A percentile compares a stretch with the other conserved stretches of the same genome.
phyloP scores from a whole-genome alignment of 2,329 filamentous ascomycete species.

The Talaromyces sp. region DNA sequence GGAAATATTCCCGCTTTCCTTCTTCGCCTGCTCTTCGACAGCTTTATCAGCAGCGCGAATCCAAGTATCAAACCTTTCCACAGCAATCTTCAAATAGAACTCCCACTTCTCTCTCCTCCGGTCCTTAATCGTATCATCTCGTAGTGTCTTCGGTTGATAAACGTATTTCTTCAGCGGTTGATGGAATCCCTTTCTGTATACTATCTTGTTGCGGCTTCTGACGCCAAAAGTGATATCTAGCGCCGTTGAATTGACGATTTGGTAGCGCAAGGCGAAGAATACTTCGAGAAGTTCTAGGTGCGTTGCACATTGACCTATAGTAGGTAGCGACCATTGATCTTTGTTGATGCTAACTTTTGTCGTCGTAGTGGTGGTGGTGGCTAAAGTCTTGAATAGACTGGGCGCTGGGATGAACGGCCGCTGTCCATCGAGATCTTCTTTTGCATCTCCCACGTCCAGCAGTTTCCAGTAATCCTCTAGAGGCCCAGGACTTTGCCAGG shows the following conservation, averaged over 20 bases:
- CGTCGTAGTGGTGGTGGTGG: neutral
- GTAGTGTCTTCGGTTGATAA: neutral
- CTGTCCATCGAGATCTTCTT: neutral
- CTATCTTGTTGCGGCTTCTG: neutral
- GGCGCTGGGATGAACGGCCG: neutral
- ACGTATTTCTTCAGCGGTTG: neutral
- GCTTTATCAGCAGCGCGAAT: neutral
- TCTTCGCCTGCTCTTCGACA: neutral
- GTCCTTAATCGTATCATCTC: conserved; percentile 13
- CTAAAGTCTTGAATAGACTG: neutral
- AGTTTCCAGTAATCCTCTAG: neutral
- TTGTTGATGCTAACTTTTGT: neutral
- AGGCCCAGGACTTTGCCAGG: neutral
- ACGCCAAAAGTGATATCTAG: conserved; percentile 15
- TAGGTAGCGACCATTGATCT: neutral
- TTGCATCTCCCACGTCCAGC: neutral
- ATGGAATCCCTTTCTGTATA: neutral
- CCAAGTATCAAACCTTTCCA: conserved; percentile 16
- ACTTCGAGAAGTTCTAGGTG: conserved; percentile 18
- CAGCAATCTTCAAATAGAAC: conserved; percentile 16
- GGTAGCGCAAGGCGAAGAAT: conserved; percentile 13
- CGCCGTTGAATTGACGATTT: conserved; percentile 12
- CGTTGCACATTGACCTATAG: conserved; percentile 14
- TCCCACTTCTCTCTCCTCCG: conserved; percentile 17
- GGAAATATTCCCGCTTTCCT: neutral